Percentiles rank a stretch among this genome's conserved stretches.
Conservation (phyloP, 2,329 filamentous ascomycete species). For the Incumbomyces lentus region DNA sequence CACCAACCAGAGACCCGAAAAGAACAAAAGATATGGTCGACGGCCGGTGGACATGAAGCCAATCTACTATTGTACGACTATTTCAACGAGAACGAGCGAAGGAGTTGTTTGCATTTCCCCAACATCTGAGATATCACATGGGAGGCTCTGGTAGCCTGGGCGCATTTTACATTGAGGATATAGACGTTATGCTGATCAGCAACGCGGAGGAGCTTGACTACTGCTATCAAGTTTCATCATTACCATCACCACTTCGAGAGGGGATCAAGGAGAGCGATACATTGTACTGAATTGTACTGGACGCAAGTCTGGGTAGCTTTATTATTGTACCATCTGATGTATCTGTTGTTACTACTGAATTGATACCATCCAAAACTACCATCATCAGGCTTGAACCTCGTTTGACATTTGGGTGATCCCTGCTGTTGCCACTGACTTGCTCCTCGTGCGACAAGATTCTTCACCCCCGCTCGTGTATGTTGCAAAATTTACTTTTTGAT, state of each 20-base stretch:
- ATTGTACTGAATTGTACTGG: not conserved
- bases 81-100: conserved; percentile 3
- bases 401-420: too few relatives aligned
- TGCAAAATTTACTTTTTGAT: too few relatives aligned
- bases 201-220: not conserved
- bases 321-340: too few relatives aligned
- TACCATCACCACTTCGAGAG: not conserved
- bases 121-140: not conserved
- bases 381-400: too few relatives aligned
- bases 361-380: not conserved
- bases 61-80: conserved; percentile 1
- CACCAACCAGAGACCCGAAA: conserved; percentile 5
- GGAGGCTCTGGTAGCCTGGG: not conserved
- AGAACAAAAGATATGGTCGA: conserved; percentile 7
- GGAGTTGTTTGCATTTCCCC: not conserved
- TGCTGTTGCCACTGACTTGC: too few relatives aligned
- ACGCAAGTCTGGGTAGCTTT: conserved; percentile 2
- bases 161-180: not conserved
- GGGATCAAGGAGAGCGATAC: not conserved
- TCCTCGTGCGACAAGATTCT: too few relatives aligned
- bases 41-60: conserved; percentile 2
- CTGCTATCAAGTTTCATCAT: conserved; percentile 2
- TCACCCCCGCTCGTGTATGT: too few relatives aligned
- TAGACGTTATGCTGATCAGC: not conserved
- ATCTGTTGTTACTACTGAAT: not conserved